These are phyloP conservation scores for Spathaspora sp. DNA, from an alignment of 1,139 yeast genomes.

Conservation along the genomic window DNA sequence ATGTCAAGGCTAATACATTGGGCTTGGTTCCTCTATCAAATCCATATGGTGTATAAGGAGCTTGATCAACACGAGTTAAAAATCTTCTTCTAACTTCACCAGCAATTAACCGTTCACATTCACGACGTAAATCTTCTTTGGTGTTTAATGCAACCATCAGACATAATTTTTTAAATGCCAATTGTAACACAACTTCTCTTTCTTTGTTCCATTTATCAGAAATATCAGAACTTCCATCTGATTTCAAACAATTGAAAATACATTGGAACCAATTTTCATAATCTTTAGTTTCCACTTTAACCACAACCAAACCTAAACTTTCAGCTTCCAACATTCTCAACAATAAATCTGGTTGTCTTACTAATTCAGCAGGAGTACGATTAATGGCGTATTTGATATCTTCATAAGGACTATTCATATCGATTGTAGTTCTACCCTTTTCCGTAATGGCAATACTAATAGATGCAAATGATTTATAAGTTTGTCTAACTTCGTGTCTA, in stretches of 20 bases:
- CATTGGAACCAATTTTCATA: conserved; percentile 45
- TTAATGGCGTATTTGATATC: conserved; percentile 91
- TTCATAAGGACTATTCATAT: conserved; percentile 75
- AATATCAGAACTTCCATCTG: conserved; percentile 82
- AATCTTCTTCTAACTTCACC: conserved; percentile 70
- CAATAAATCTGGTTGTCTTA: conserved; percentile 73
- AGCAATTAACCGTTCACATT: conserved; percentile 71
- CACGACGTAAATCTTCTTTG: conserved; percentile 78
- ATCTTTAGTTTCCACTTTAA: conserved; percentile 47
- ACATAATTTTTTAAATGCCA: conserved; percentile 68
- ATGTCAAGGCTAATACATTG: conserved; percentile 75
- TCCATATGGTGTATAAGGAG: conserved; percentile 84
- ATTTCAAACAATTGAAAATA: conserved; percentile 60
- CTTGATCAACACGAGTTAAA: conserved; percentile 78
- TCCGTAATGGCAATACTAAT: conserved; percentile 80
- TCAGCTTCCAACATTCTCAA: conserved; percentile 94
- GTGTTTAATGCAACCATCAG: conserved; percentile 72
- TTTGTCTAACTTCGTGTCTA: conserved; percentile 70
- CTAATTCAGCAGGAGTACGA: conserved; percentile 72
- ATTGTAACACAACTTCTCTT: conserved; percentile 64
- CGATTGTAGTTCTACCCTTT: conserved; percentile 82
- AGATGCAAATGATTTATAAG: conserved; percentile 65
- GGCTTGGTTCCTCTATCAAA: conserved; percentile 81
- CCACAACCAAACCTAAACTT: conserved; percentile 52
- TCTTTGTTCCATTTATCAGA: conserved; percentile 81